phyloP scores from a whole-genome alignment of 108 stramenopile genomes.

The Mediolabrus comicus region DNA sequence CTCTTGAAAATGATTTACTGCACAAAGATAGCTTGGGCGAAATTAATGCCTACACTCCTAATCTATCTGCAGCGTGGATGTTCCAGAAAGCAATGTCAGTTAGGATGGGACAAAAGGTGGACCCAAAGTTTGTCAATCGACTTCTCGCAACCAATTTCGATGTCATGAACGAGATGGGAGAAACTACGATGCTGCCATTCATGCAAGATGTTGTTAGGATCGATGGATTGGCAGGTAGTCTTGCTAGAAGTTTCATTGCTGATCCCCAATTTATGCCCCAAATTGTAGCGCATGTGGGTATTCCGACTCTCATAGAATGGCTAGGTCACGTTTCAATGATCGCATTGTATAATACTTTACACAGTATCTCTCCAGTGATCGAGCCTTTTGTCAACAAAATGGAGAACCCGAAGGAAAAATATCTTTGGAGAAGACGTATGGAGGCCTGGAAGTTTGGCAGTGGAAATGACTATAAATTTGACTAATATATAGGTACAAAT shows the following conservation, averaged over 20 bases:
- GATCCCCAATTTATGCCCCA: constrained; percentile 85
- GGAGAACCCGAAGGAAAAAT: constrained; percentile 28
- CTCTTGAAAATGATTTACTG: constrained; percentile 76
- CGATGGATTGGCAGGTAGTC: constrained; percentile 76
- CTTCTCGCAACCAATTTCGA: constrained; percentile 87
- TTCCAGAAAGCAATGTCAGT: constrained; percentile 95
- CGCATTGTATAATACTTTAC: constrained; percentile 57
- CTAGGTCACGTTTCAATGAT: constrained; percentile 83
- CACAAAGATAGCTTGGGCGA: constrained; percentile 79
- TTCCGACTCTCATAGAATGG: constrained; percentile 78
- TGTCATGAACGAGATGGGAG: constrained; percentile 83
- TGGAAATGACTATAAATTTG: constrained; percentile 79
- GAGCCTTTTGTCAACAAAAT: constrained; percentile 50
- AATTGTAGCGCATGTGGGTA: constrained; percentile 78
- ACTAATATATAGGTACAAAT: too few relatives aligned
- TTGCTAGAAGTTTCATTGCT: constrained; percentile 65
- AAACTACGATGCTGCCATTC: constrained; percentile 74
- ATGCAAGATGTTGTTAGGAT: constrained; percentile 93
- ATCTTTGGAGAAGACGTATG: constrained; percentile 44
- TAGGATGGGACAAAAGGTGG: constrained; percentile 66
- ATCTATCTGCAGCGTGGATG: constrained; percentile 95
- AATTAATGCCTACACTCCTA: constrained; percentile 94
- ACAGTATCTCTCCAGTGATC: constrained; percentile 48
- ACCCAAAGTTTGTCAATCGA: constrained; percentile 88
- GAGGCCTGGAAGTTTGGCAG: constrained; percentile 83